Evolutionary conservation across 345 rosid genomes (phyloP).

Genomic region (Syzygium aromaticum): DNA sequence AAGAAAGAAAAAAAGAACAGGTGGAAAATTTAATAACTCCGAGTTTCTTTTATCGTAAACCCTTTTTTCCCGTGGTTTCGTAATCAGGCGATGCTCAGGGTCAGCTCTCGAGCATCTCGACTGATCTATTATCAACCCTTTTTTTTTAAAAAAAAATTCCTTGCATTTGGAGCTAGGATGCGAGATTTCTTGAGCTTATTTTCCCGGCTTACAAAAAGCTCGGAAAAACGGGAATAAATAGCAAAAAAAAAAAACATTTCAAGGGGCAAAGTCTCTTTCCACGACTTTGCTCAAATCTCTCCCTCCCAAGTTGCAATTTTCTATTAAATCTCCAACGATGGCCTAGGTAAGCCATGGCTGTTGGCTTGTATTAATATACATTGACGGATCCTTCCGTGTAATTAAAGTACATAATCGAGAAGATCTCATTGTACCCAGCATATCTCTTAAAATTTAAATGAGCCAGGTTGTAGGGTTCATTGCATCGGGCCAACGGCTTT

Average conservation of each 20-base stretch:
- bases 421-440: background rate
- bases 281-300: background rate
- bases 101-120: background rate
- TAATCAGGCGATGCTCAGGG: background rate
- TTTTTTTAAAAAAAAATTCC: background rate
- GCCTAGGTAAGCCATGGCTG: background rate
- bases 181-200: background rate
- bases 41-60: background rate
- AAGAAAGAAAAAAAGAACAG: background rate
- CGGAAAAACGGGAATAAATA: background rate
- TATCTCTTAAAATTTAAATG: background rate
- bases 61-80: background rate
- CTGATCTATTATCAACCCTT: background rate
- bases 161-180: background rate
- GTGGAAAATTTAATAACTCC: background rate
- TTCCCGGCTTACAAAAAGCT: background rate
- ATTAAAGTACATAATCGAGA: background rate
- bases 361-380: background rate
- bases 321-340: background rate
- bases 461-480: background rate
- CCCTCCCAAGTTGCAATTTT: background rate
- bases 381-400: background rate
- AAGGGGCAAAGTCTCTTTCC: background rate
- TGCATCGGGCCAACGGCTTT: background rate
- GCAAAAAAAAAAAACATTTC: background rate